A percentile compares a stretch with the other conserved stretches of the same genome.
Evolutionary conservation across 208 protist genomes (phyloP).

Genomic region (Naegleria fowleri): DNA sequence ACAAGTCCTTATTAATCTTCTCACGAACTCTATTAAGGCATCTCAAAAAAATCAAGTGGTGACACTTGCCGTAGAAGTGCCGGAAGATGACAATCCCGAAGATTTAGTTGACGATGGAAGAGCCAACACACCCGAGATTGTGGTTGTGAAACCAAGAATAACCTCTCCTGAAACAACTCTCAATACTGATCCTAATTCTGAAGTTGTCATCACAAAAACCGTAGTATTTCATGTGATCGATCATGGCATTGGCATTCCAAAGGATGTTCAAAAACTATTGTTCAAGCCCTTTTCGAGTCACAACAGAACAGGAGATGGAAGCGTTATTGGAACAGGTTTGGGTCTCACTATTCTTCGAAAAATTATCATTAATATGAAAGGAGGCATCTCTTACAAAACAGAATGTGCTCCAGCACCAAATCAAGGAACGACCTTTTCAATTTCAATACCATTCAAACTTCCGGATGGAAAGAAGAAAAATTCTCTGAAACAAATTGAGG

Average conservation of each 20-base stretch:
- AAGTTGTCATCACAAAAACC: not conserved
- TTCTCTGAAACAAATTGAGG: not conserved
- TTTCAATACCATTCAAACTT: not conserved
- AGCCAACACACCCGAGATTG: not conserved
- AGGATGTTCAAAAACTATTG: not conserved
- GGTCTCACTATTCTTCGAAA: not conserved
- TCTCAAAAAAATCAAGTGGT: not conserved
- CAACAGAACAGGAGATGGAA: not conserved
- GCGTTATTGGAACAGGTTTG: not conserved
- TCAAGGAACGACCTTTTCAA: not conserved
- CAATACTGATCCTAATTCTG: not conserved
- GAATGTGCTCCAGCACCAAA: not conserved
- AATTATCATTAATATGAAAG: not conserved
- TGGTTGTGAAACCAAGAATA: not conserved
- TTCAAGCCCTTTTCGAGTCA: not conserved
- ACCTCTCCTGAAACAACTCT: not conserved
- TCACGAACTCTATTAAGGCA: not conserved
- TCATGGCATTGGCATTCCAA: not conserved
- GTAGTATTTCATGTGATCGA: not conserved
- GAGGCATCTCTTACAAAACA: not conserved
- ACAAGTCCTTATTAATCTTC: not conserved
- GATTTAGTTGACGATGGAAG: not conserved
- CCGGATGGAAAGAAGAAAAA: not conserved
- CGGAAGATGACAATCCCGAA: not conserved
- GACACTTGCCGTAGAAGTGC: not conserved